Percentiles rank a stretch among this genome's conserved stretches.
Evolutionary conservation across 495 filamentous ascomycete genomes (phyloP).

Genomic region (Tuber borchii): DNA sequence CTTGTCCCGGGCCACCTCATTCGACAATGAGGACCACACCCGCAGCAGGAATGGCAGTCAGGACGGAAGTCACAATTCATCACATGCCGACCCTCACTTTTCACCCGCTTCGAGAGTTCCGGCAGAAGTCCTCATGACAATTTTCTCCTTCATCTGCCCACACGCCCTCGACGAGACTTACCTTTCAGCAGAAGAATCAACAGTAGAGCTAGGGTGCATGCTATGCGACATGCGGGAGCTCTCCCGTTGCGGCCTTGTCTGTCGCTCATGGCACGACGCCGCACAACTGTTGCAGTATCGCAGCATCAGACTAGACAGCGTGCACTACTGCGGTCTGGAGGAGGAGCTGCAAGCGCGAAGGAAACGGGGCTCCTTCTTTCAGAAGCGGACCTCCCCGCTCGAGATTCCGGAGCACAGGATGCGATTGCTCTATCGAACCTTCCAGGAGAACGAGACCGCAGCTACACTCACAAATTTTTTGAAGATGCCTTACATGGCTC

Average conservation of each 20-base stretch:
- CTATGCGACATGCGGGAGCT: constrained; percentile 92
- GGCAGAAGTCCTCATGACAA: constrained; percentile 56
- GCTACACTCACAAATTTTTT: constrained; percentile 64
- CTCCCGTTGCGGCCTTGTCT: constrained; percentile 66
- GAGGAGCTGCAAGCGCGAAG: constrained; percentile 68
- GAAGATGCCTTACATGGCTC: constrained; percentile 93
- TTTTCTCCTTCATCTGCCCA: constrained; percentile 78
- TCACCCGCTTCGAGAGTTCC: constrained; percentile 50
- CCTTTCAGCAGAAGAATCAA: constrained; percentile 72
- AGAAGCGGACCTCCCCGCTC: constrained; percentile 63
- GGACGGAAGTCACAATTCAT: constrained; percentile 13
- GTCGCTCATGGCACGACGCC: constrained; percentile 56
- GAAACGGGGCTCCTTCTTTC: constrained; percentile 66
- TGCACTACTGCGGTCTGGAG: constrained; percentile 91
- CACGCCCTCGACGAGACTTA: constrained; percentile 71
- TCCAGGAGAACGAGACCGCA: constrained; percentile 64
- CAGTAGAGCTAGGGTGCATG: constrained; percentile 81
- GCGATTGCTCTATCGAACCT: constrained; percentile 66
- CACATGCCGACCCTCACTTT: constrained; percentile 11
- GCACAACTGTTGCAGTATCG: constrained; percentile 57
- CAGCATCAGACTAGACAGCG: constrained; percentile 84
- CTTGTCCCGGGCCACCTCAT: background rate
- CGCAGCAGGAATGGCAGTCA: background rate
- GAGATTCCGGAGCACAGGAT: constrained; percentile 73
- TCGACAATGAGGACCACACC: background rate